Conservation (phyloP, 495 filamentous ascomycete species). For the Hypomontagnella submonticulosa region DNA sequence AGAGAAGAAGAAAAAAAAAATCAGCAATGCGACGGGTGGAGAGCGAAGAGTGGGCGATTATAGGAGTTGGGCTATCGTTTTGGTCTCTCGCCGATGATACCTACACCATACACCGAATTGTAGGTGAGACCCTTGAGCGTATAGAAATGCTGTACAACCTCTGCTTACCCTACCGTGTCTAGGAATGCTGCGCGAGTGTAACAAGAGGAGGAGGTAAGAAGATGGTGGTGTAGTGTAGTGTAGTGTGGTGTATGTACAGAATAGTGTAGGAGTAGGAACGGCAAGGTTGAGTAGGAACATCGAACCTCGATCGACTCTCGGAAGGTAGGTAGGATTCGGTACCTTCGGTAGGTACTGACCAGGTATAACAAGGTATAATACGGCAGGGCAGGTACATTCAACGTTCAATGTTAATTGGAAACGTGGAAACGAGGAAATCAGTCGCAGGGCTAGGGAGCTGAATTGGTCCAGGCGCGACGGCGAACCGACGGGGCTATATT, state of each 20-base stretch:
- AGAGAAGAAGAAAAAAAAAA: neutral
- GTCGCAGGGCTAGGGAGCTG: neutral
- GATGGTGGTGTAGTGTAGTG: conserved; percentile 26
- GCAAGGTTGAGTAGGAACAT: conserved; percentile 6
- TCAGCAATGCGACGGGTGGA: neutral
- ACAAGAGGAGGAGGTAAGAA: conserved; percentile 16
- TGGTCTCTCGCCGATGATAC: conserved; percentile 18
- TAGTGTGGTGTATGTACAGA: neutral
- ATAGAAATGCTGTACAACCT: conserved; percentile 24
- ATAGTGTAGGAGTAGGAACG: conserved; percentile 7
- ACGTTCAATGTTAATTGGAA: neutral
- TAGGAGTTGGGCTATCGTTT: conserved; percentile 9
- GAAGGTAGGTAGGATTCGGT: conserved; percentile 16
- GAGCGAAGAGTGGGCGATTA: neutral
- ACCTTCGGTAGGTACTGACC: conserved; percentile 26
- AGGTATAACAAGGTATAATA: conserved; percentile 18
- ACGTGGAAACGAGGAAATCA: conserved; percentile 1
- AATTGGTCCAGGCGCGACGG: neutral
- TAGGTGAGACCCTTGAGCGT: conserved; percentile 14
- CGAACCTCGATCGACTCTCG: conserved; percentile 27
- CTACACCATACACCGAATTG: conserved; percentile 27
- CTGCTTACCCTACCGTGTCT: conserved; percentile 22
- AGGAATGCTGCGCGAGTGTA: conserved; percentile 33
- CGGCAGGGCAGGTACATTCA: neutral
- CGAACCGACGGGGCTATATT: too few relatives aligned